These are phyloP conservation scores for Polytrichum commune DNA, from an alignment of 225 moss, liverwort and hornwort genomes.

Conservation along the genomic window DNA sequence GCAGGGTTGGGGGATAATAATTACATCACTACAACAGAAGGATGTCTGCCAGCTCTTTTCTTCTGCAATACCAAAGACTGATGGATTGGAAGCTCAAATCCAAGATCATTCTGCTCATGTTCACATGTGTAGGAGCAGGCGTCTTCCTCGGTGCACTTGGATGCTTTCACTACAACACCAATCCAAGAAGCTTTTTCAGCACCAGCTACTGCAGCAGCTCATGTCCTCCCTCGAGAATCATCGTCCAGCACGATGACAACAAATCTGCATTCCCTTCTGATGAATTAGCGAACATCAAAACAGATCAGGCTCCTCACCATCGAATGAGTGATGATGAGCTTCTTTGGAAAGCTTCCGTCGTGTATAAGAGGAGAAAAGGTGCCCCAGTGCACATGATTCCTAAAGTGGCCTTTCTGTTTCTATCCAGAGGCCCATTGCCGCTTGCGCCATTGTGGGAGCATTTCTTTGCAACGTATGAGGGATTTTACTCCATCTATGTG, in stretches of 20 bases:
- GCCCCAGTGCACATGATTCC: conserved; percentile 9
- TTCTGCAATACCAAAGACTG: neutral
- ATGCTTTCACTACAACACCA: conserved; percentile 21
- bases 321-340: conserved; percentile 38
- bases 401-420: conserved; percentile 70
- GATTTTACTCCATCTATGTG: conserved; percentile 55
- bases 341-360: conserved; percentile 31
- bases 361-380: conserved; percentile 15
- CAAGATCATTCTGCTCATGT: conserved; percentile 21
- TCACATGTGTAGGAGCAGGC: conserved; percentile 22
- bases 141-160: conserved; percentile 23
- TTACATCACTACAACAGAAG: too few species aligned
- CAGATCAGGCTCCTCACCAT: conserved; percentile 5
- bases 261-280: neutral
- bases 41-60: too few species aligned
- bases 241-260: conserved; percentile 2
- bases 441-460: conserved; percentile 58
- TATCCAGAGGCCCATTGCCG: conserved; percentile 41
- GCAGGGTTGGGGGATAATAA: too few species aligned
- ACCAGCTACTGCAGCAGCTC: neutral
- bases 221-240: conserved; percentile 4
- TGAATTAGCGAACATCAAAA: neutral
- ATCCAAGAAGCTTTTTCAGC: conserved; percentile 3
- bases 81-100: conserved; percentile 22
- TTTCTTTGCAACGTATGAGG: conserved; percentile 49